phyloP scores from a whole-genome alignment of 2,329 filamentous ascomycete genomes.

The Penicillium sclerotigenum region DNA sequence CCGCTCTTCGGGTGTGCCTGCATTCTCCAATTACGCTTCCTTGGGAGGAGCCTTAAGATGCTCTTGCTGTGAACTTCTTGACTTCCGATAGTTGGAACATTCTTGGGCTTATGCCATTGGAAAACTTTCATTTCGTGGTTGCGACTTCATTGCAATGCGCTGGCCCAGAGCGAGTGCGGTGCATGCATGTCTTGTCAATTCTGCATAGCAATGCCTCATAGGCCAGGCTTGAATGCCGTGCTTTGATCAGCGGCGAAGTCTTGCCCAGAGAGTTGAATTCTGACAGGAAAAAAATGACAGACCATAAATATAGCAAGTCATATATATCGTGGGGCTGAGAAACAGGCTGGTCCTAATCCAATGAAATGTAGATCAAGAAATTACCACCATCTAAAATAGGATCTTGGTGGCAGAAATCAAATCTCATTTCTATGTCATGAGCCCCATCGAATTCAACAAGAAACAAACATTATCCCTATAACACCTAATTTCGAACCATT shows the following conservation, averaged over 20 bases:
- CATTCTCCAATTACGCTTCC: constrained; percentile 18
- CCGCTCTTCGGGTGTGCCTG: background rate
- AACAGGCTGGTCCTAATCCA: background rate
- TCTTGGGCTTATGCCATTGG: background rate
- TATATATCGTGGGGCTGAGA: background rate
- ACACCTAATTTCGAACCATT: constrained; percentile 27
- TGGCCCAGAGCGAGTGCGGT: background rate
- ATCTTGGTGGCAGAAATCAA: background rate
- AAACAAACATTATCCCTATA: constrained; percentile 60
- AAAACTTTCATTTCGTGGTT: background rate
- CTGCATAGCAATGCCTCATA: background rate
- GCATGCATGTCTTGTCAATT: background rate
- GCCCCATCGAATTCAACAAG: constrained; percentile 27
- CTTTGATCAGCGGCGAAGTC: background rate
- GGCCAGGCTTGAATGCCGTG: background rate
- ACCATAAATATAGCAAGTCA: background rate
- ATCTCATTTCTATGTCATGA: constrained; percentile 18
- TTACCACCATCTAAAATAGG: background rate
- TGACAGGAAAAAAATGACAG: too few species aligned
- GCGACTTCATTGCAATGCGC: background rate
- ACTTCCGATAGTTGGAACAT: background rate
- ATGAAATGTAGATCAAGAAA: background rate
- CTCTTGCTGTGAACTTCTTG: background rate
- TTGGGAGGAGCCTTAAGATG: background rate
- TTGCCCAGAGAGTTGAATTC: background rate